These are phyloP conservation scores for Hypoxylon sp. DNA, from an alignment of 2,329 filamentous ascomycete species.

Conservation along the genomic window DNA sequence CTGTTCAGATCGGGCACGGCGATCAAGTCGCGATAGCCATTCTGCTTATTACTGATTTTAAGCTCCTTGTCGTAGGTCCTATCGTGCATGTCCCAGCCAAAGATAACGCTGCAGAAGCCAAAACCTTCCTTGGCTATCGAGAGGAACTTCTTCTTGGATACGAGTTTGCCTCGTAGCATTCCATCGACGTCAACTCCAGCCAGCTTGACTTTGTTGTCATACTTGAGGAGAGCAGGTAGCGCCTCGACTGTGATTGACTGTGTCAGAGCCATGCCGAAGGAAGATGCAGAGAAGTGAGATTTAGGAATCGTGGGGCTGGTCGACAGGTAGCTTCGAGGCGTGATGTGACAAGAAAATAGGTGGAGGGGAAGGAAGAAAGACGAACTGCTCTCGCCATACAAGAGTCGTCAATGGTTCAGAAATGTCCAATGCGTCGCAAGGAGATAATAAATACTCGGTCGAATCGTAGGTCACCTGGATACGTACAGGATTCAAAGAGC, in stretches of 20 bases:
- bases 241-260: conserved; percentile 67
- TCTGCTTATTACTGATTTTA: conserved; percentile 81
- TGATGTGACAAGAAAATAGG: conserved; percentile 12
- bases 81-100: conserved; percentile 92
- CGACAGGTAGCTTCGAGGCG: conserved; percentile 3
- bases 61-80: conserved; percentile 82
- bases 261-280: conserved; percentile 45
- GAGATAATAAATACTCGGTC: not conserved
- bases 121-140: conserved; percentile 80
- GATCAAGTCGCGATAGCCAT: conserved; percentile 82
- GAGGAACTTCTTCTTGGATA: conserved; percentile 87
- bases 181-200: conserved; percentile 84
- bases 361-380: conserved; percentile 10
- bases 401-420: conserved; percentile 7
- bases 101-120: conserved; percentile 86
- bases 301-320: conserved; percentile 7
- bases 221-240: conserved; percentile 70
- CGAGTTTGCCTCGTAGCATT: conserved; percentile 81
- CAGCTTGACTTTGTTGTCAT: conserved; percentile 80
- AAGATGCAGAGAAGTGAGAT: not conserved
- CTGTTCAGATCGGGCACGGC: conserved; percentile 78
- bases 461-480: not conserved
- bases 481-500: not conserved
- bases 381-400: conserved; percentile 27
- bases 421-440: conserved; percentile 2